A percentile compares a stretch with the other conserved stretches of the same genome.
These are phyloP conservation scores for Alternaria brassicae DNA, from an alignment of 2,329 filamentous ascomycete genomes.

Conservation along the genomic window DNA sequence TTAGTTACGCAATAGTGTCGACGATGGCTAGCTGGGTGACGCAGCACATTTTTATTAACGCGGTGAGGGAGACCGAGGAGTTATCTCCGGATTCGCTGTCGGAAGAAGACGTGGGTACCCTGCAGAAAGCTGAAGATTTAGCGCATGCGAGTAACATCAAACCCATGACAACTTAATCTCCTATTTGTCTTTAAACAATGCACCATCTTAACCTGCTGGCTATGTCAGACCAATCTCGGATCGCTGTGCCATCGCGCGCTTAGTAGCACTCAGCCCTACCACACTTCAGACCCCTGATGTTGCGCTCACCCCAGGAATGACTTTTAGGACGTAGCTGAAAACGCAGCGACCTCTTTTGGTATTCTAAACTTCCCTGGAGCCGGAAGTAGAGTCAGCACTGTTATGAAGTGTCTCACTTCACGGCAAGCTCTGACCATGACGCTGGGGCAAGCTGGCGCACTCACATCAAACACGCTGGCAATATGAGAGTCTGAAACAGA, in stretches of 20 bases:
- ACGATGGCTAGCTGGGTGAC: neutral
- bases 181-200: neutral
- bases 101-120: neutral
- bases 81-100: neutral
- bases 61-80: neutral
- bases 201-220: neutral
- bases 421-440: neutral
- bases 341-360: neutral
- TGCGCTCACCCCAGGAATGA: neutral
- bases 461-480: neutral
- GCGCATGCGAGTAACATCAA: neutral
- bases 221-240: neutral
- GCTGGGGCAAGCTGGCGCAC: neutral
- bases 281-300: neutral
- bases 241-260: neutral
- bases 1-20: too few species aligned
- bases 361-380: neutral
- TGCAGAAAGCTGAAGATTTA: conserved; percentile 7
- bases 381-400: neutral
- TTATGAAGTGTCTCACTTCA: neutral
- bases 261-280: neutral
- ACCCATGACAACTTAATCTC: neutral
- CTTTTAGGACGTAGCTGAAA: neutral
- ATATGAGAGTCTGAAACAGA: neutral
- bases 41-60: neutral